These are phyloP conservation scores for Ulota crispa DNA, from an alignment of 225 moss, liverwort and hornwort genomes.

Conservation along the genomic window DNA sequence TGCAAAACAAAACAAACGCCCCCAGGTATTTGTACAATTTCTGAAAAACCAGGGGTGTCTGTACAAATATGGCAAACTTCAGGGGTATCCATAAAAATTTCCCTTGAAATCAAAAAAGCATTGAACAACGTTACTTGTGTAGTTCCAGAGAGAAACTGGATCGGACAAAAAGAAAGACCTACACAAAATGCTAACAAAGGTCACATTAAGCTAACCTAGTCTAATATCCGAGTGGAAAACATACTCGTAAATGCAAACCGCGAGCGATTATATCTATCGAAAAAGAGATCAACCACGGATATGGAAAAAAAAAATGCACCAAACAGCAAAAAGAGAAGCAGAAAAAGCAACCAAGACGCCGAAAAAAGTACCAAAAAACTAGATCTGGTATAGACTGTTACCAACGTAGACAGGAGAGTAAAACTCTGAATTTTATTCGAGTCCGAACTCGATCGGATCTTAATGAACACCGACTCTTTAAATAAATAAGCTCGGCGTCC, in stretches of 20 bases:
- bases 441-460: constrained; percentile 3
- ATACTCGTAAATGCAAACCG: not conserved
- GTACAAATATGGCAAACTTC: too few relatives aligned
- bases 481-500: not conserved
- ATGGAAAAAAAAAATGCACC: not conserved
- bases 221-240: not conserved
- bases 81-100: too few relatives aligned
- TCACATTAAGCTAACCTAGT: not conserved
- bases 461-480: not conserved
- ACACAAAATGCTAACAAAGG: too few relatives aligned
- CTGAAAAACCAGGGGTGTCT: too few relatives aligned
- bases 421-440: not conserved
- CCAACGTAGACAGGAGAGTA: not conserved
- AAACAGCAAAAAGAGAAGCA: not conserved
- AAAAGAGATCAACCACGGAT: not conserved
- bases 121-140: not conserved
- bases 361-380: not conserved
- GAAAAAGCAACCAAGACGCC: not conserved
- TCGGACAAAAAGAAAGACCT: not conserved
- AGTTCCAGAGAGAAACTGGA: not conserved
- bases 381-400: not conserved
- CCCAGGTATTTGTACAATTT: too few relatives aligned
- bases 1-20: too few relatives aligned
- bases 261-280: not conserved
- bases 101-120: not conserved